Evolutionary conservation across 306 rosid species (phyloP), one percentile per base, ranked within the genome.

Genomic region (Cicer yamashitae): DNA sequence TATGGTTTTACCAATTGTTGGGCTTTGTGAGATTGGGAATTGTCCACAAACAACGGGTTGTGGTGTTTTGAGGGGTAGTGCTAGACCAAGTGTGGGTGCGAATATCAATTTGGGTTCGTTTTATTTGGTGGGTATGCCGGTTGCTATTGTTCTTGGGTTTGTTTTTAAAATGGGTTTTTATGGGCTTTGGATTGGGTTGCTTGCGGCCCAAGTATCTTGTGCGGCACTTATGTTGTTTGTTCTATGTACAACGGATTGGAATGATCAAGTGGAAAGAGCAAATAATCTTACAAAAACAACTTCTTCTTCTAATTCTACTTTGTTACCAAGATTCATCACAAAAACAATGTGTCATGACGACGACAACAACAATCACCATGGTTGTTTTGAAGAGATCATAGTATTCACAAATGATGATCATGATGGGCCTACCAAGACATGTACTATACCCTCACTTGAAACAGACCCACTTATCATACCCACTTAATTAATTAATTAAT

Each of bases 1-100:
- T 11, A 60, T 82, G 3, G 99, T 91, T 46, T 77, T 96, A 83
- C 99, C 99, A 0, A 87, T 96, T 7, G 85, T 78, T 2, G 99
- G 98, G 6, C 85, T 96, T 0, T 96, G 99, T 9, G 99, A 96
- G 90, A 93, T 96, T 1, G 99, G 99, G 0, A 96, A 96, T 79
- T 96, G 99, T 75, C 99, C 99, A 0, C 99, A 96, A 22, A 96
- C 99, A 8, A 89, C 97, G 0, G 98, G 96, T 0, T 96, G 99
- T 34, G 99, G 99, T 2, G 97, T 96, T 5, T 58, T 96, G 4
- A 81, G 99, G 30, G 99, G 99, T 3, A 88, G 89, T 43, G 99
- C 99, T 0, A 82, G 98, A 66, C 99, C 99, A 6, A 84, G 88
- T 2, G 25, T 84, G 7, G 99, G 97, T 6, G 99, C 99, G 0